Base-by-base conservation (phyloP, 768 basidiomycete species). In the Lactarius tabidus region DNA sequence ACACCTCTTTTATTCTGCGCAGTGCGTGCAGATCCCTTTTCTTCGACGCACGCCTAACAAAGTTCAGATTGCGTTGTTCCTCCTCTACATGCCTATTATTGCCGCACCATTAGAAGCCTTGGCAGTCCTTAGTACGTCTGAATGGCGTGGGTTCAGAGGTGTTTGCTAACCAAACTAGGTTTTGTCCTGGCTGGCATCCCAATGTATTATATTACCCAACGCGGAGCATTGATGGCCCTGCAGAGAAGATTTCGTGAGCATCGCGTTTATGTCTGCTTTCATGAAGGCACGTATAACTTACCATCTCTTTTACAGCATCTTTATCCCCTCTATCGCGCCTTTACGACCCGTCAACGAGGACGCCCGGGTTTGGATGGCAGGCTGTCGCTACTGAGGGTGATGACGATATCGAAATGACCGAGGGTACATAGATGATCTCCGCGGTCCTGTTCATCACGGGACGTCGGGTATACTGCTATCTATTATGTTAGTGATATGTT, bases 41-140 rank as follows among this genome's bases (percentile, higher is more conserved):
- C 66, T 55, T 39, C 33, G 33, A 29, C 26, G 26, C 43, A n/a
- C 53, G 29, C 48, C 57, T 26, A 17, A 59, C 33, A 26, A 14
- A 17, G 53, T 54, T 17, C 57, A 92, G 90, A 89, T 95, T 14
- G 93, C 94, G 3, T 78, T 94, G 58, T 95, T 95, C 77, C 80
- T 98, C 59, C 79, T 99, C 12, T 90, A 88, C 71, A 96, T 99
- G 93, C 95, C 95, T 2, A 81, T 96, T 58, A 88, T 95, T 63
- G 96, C 96, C 3, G 95, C 95, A 26, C 96, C 96, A 8, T 77
- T 88, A 17, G 90, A 96, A 74, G 94, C 95, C 0, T 74, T 91
- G 7, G 87, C 94, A 9, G 95, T 94, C 7, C 80, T 97, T 62
- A 89, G 94, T 95, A 70, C 63, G 84, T 77, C 18, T 20, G 54